These are phyloP conservation scores for Schizophyllum amplum DNA, from an alignment of 1,284 basidiomycete species.

Conservation along the genomic window DNA sequence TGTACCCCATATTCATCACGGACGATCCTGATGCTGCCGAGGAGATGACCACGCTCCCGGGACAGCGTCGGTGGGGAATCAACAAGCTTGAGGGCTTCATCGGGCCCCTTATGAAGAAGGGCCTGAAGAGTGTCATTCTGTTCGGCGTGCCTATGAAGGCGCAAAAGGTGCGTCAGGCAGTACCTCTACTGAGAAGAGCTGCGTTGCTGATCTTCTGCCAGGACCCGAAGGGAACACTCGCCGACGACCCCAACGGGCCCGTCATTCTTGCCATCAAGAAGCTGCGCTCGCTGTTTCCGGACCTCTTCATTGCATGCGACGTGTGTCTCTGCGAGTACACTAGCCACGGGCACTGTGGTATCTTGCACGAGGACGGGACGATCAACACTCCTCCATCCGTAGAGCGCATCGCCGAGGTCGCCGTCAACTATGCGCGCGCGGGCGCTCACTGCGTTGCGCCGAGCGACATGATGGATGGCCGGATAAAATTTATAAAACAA, in stretches of 20 bases:
- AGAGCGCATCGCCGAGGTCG: slow-evolving; percentile 84
- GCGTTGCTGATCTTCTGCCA: slow-evolving; percentile 23
- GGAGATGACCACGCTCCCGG: slow-evolving; percentile 72
- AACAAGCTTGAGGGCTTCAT: slow-evolving; percentile 89
- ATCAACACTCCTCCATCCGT: slow-evolving; percentile 76
- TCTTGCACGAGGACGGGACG: slow-evolving; percentile 67
- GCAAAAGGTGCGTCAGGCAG: slow-evolving; percentile 59
- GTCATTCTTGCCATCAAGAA: slow-evolving; percentile 88
- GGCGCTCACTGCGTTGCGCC: slow-evolving; percentile 98
- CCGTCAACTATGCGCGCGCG: slow-evolving; percentile 86
- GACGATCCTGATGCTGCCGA: slow-evolving; percentile 83
- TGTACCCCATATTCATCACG: slow-evolving; percentile 97
- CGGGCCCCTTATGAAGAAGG: slow-evolving; percentile 82
- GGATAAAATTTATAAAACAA: slow-evolving; percentile 86
- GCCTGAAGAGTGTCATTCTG: slow-evolving; percentile 86
- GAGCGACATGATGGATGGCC: slow-evolving; percentile 99
- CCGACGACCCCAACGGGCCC: slow-evolving; percentile 86
- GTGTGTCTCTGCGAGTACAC: slow-evolving; percentile 99
- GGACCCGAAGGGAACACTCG: slow-evolving; percentile 80
- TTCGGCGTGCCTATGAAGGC: slow-evolving; percentile 92
- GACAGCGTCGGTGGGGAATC: slow-evolving; percentile 90
- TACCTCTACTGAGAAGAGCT: not conserved
- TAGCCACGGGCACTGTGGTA: slow-evolving; percentile 94
- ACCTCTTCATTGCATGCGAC: slow-evolving; percentile 84
- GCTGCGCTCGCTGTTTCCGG: slow-evolving; percentile 73